These are phyloP conservation scores for Niebla homalea DNA, from an alignment of 495 filamentous ascomycete species.

Conservation along the genomic window DNA sequence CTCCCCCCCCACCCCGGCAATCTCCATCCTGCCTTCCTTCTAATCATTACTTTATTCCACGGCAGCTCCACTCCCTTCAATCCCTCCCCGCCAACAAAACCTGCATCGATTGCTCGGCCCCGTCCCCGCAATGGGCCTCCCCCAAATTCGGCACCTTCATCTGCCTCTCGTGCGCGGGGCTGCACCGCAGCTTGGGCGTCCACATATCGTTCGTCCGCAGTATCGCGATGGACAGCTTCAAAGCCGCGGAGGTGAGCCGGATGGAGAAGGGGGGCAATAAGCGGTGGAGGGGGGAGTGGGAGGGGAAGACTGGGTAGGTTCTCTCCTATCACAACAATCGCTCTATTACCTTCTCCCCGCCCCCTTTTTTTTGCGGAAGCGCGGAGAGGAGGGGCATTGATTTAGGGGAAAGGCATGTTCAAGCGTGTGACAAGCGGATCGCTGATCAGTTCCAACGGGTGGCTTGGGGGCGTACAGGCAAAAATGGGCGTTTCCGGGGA, in stretches of 20 bases:
- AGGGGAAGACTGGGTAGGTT: constrained; percentile 41
- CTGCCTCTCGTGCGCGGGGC: constrained; percentile 89
- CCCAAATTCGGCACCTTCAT: constrained; percentile 84
- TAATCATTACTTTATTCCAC: constrained; percentile 4
- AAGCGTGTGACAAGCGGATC: too few species aligned
- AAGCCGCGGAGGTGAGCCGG: constrained; percentile 67
- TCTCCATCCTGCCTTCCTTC: constrained; percentile 1
- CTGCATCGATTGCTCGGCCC: constrained; percentile 89
- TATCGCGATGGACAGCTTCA: constrained; percentile 97
- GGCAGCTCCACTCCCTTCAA: constrained; percentile 87
- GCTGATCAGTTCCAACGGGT: too few species aligned
- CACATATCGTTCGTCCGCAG: constrained; percentile 96
- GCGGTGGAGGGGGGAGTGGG: constrained; percentile 73
- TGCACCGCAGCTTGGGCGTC: constrained; percentile 86
- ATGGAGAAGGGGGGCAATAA: constrained; percentile 82
- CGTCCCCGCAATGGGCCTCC: constrained; percentile 87
- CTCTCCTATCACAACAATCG: too few species aligned
- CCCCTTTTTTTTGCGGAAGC: too few species aligned
- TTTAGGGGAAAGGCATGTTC: too few species aligned
- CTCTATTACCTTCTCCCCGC: too few species aligned
- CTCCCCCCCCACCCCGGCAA: constrained; percentile 13
- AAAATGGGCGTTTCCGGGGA: constrained; percentile 58
- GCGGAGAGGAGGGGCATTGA: too few species aligned
- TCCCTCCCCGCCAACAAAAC: constrained; percentile 71
- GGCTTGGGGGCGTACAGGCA: constrained; percentile 28